A percentile compares a stretch with the other conserved stretches of the same genome.
Conservation (phyloP, 2,329 filamentous ascomycete species). For the Niveomyces coronatus region DNA sequence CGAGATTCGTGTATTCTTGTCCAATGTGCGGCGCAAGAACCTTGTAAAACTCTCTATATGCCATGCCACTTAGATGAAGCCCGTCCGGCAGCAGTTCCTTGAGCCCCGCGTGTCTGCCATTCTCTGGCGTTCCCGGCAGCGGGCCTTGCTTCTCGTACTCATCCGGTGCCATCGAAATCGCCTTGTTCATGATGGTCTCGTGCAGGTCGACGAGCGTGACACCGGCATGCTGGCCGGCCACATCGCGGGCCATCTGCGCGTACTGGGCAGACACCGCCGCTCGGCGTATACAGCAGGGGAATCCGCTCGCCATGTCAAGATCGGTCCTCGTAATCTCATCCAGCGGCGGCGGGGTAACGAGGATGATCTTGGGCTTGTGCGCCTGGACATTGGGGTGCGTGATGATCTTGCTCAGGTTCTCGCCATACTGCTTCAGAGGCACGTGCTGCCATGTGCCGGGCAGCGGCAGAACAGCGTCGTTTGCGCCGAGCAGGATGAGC, state of each 20-base stretch:
- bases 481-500: constrained; percentile 79
- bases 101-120: constrained; percentile 40
- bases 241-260: constrained; percentile 47
- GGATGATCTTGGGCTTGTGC: constrained; percentile 62
- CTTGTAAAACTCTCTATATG: constrained; percentile 43
- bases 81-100: constrained; percentile 45
- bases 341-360: constrained; percentile 74
- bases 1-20: constrained; percentile 28
- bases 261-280: constrained; percentile 43
- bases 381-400: constrained; percentile 57
- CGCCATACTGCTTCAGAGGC: constrained; percentile 61
- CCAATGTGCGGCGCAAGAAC: constrained; percentile 38
- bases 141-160: constrained; percentile 43
- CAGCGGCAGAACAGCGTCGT: constrained; percentile 66
- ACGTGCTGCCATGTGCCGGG: constrained; percentile 62
- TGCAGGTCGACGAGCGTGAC: constrained; percentile 71
- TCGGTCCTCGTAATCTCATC: constrained; percentile 59
- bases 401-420: constrained; percentile 63
- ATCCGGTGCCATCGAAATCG: constrained; percentile 42
- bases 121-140: constrained; percentile 38
- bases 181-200: constrained; percentile 65
- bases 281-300: constrained; percentile 31
- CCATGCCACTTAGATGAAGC: constrained; percentile 44
- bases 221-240: constrained; percentile 59
- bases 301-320: constrained; percentile 37